Conservation (phyloP, 306 rosid genomes). For the apple (Malus domestica) region DNA sequence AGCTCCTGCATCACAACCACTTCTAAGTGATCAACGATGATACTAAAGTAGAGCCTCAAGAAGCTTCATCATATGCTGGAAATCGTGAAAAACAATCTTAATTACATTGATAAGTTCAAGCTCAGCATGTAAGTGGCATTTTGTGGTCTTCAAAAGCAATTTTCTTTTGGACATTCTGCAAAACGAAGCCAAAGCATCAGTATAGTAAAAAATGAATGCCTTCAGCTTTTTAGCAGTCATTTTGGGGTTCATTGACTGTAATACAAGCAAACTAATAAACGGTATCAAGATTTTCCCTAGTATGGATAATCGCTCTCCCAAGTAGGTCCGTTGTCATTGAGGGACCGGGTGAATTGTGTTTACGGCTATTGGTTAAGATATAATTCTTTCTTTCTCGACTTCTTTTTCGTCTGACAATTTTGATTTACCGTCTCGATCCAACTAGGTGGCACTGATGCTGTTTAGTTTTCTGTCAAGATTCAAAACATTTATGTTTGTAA, state of each 20-base stretch:
- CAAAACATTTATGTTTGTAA: neutral
- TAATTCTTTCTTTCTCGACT: neutral
- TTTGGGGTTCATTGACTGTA: conserved; percentile 21
- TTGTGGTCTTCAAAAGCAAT: neutral
- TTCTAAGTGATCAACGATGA: conserved; percentile 45
- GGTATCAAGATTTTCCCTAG: conserved; percentile 17
- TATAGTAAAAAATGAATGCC: conserved; percentile 1
- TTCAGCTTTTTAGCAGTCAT: conserved; percentile 13
- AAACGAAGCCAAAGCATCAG: neutral
- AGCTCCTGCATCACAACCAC: conserved; percentile 50
- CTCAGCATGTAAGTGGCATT: conserved; percentile 9
- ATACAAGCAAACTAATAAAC: conserved; percentile 13
- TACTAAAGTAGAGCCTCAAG: conserved; percentile 19
- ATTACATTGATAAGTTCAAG: neutral
- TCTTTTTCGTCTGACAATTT: neutral
- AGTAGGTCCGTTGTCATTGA: neutral
- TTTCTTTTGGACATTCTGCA: neutral
- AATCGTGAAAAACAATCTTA: neutral
- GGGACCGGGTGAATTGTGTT: neutral
- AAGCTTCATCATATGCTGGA: conserved; percentile 14
- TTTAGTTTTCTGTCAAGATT: conserved; percentile 7
- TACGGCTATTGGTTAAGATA: neutral
- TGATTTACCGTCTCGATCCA: neutral
- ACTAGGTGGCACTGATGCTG: neutral
- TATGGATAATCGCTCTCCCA: neutral